Evolutionary conservation across 2,329 filamentous ascomycete genomes (phyloP), one percentile per base, ranked within the genome.

Genomic region (Aspergillus fischeri): DNA sequence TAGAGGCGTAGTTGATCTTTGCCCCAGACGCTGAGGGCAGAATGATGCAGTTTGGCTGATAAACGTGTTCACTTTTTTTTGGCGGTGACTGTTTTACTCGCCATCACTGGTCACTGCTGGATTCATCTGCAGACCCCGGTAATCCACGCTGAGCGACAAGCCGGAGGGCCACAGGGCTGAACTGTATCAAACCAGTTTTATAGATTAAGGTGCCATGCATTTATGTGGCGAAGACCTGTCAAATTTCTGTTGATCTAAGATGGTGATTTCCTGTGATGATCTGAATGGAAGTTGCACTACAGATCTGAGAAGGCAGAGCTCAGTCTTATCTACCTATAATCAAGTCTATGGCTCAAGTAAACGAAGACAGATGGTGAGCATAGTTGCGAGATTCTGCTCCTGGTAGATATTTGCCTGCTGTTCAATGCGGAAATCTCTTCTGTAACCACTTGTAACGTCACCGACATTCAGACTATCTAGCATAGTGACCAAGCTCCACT

Each of bases 1-100:
- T 0, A 11, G n/a, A 20, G 41, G 21, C 41, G 8, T 21, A 35
- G 27, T 14, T 28, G 32, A 4, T 14, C 32, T 38, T 38, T 38
- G 32, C 32, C 32, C 32, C 32, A 38, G 51, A 50, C 24, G 41
- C 25, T 32, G 53, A 50, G 20, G 41, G n/a, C 25, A 32, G 29
- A 52, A 48, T 41, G 29, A 8, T n/a, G 52, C 29, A 49, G 41
- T 53, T 53, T 55, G 53, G 53, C 35, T 56, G 51, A 55, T 58
- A 59, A 67, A 67, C 64, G 65, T 67, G 65, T 67, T 67, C 64
- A 65, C 62, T 66, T 64, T 45, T 38, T 50, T 32, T 32, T 32
- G 48, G 54, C 53, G 52, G 52, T 58, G 50, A 52, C 32, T 17
- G 32, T 17, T 38, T n/a, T 38, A 14, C 32, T 38, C 14, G 14